Conservation (phyloP, 257 asterid species). For the Solanum bulbocastanum region DNA sequence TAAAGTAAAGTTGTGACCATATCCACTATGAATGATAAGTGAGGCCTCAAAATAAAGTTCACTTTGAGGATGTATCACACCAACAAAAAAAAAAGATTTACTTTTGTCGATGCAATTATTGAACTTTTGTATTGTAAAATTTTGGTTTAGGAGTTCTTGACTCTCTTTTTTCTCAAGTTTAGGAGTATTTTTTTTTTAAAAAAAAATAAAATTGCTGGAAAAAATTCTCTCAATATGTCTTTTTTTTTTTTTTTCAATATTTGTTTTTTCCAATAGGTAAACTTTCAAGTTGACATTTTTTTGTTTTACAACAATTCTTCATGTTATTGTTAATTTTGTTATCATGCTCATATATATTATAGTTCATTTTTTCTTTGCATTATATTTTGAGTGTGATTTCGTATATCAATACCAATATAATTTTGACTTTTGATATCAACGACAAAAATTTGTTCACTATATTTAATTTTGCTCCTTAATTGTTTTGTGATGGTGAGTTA, state of each 20-base stretch:
- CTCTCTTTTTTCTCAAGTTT: neutral
- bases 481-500: neutral
- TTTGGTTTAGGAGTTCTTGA: neutral
- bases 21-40: neutral
- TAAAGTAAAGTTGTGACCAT: neutral
- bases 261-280: neutral
- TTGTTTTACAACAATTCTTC: too few relatives aligned
- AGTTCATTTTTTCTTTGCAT: neutral
- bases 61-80: neutral
- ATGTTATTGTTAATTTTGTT: neutral
- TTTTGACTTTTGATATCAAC: neutral
- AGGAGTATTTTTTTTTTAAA: neutral
- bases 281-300: neutral
- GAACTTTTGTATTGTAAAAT: neutral
- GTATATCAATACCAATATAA: too few relatives aligned
- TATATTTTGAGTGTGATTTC: neutral
- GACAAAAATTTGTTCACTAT: too few relatives aligned
- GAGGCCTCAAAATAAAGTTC: neutral
- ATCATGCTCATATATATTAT: neutral
- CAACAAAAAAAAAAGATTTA: neutral
- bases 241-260: neutral
- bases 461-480: neutral
- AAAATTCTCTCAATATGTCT: neutral
- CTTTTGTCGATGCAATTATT: neutral
- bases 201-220: too few relatives aligned